These are phyloP conservation scores for Malus hybrid DNA, from an alignment of 331 rosid genomes.

Conservation along the genomic window DNA sequence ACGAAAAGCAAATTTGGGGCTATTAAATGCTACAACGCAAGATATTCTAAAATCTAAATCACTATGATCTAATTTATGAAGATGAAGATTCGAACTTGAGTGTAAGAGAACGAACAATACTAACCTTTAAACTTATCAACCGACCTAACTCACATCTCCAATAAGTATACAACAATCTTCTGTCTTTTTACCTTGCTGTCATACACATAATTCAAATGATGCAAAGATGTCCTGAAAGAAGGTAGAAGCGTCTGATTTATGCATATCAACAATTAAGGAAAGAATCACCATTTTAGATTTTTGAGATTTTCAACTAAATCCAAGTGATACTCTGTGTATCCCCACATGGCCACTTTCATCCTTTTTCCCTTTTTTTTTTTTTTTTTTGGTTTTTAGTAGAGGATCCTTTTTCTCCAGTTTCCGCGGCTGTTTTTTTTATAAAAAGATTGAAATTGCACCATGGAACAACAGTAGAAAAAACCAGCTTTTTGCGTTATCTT, in stretches of 20 bases:
- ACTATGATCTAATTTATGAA: too few relatives aligned
- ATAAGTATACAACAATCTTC: not conserved
- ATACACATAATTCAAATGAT: not conserved
- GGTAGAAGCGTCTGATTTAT: constrained; percentile 9
- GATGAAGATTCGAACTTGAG: too few relatives aligned
- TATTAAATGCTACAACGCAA: not conserved
- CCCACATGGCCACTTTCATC: constrained; percentile 11
- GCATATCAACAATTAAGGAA: constrained; percentile 33
- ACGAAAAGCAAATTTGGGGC: not conserved
- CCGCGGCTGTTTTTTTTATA: not conserved
- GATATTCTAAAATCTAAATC: too few relatives aligned
- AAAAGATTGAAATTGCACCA: not conserved
- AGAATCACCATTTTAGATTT: constrained; percentile 47
- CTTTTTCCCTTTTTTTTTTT: not conserved
- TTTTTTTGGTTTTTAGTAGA: too few relatives aligned
- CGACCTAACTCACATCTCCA: too few relatives aligned
- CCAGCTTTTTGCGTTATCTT: too few relatives aligned
- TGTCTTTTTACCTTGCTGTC: not conserved
- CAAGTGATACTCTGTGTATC: constrained; percentile 17
- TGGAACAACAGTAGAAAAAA: not conserved
- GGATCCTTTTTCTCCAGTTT: not conserved
- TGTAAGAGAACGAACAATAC: too few relatives aligned
- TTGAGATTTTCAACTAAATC: constrained; percentile 44
- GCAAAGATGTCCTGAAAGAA: constrained; percentile 7
- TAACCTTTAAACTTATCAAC: too few relatives aligned